Conservation (phyloP, 768 basidiomycete species). For the Lactifluus piperatus region DNA sequence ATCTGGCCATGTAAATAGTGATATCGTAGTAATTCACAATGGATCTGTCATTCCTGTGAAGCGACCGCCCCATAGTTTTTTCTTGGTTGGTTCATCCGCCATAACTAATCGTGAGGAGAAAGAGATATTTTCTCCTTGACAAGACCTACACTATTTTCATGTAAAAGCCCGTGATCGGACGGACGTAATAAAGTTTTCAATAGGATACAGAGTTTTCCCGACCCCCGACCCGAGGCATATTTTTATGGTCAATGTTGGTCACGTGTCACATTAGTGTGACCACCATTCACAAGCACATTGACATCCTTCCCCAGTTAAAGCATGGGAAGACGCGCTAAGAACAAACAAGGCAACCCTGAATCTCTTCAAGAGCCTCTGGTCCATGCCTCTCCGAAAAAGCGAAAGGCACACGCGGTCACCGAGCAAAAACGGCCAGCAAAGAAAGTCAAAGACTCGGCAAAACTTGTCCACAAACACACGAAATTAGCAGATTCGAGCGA, state of each 20-base stretch:
- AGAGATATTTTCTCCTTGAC: neutral
- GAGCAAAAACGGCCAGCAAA: conserved; percentile 27
- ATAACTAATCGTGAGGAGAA: conserved; percentile 19
- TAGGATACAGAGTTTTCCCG: too few species aligned
- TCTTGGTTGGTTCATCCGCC: conserved; percentile 40
- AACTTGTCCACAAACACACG: neutral
- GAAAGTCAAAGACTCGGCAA: conserved; percentile 29
- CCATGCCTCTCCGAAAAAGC: conserved; percentile 46
- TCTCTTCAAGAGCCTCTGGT: conserved; percentile 38
- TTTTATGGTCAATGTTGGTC: neutral
- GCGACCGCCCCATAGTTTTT: conserved; percentile 83
- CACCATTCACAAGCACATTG: neutral
- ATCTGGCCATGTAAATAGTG: conserved; percentile 7
- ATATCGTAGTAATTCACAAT: conserved; percentile 39
- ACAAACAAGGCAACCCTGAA: conserved; percentile 69
- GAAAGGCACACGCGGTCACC: conserved; percentile 46
- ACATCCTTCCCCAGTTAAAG: neutral
- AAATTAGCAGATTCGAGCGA: conserved; percentile 22
- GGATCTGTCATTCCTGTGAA: conserved; percentile 87
- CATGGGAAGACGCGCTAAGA: conserved; percentile 83
- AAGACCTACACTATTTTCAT: neutral
- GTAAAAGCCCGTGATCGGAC: neutral
- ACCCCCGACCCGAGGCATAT: too few species aligned
- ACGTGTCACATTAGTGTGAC: neutral
- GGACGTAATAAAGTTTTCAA: too few species aligned